These are phyloP conservation scores for Papiliotrema flavescens DNA, from an alignment of 1,284 basidiomycete genomes.

Conservation along the genomic window DNA sequence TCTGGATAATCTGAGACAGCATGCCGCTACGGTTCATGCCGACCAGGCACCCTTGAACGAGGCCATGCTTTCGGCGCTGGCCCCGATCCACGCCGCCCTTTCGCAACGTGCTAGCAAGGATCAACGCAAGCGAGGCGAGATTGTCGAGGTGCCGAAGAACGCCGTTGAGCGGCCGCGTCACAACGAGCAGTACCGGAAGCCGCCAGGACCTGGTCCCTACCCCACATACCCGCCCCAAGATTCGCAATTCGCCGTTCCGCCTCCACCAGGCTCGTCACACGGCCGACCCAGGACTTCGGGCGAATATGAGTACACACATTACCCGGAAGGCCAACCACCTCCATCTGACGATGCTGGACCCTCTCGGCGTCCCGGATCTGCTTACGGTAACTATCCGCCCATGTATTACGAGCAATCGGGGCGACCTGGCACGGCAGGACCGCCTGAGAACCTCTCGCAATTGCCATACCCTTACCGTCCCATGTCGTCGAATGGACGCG, in stretches of 20 bases:
- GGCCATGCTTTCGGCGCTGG: constrained; percentile 83
- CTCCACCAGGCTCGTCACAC: constrained; percentile 24
- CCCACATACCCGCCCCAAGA: constrained; percentile 24
- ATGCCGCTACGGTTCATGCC: constrained; percentile 91
- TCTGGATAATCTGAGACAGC: constrained; percentile 92
- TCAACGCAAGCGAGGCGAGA: constrained; percentile 44
- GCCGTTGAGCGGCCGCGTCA: constrained; percentile 41
- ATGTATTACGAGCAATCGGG: constrained; percentile 27
- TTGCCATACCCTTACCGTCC: constrained; percentile 41
- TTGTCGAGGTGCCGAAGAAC: constrained; percentile 49
- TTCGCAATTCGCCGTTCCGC: constrained; percentile 14
- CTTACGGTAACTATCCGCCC: constrained; percentile 16
- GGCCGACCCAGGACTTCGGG: constrained; percentile 31
- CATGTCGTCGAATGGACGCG: constrained; percentile 40
- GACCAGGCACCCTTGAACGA: constrained; percentile 83
- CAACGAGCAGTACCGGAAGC: constrained; percentile 14
- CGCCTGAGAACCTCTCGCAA: constrained; percentile 27
- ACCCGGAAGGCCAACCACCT: constrained; percentile 9
- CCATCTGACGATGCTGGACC: constrained; percentile 31
- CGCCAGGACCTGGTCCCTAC: not conserved
- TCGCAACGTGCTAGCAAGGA: constrained; percentile 49
- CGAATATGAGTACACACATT: constrained; percentile 24
- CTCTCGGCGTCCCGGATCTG: constrained; percentile 31
- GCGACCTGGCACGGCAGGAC: constrained; percentile 28
- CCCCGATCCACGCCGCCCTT: constrained; percentile 77